Evolutionary conservation across 352 stramenopile species (phyloP).

Genomic region (Aphanomyces stellatus): DNA sequence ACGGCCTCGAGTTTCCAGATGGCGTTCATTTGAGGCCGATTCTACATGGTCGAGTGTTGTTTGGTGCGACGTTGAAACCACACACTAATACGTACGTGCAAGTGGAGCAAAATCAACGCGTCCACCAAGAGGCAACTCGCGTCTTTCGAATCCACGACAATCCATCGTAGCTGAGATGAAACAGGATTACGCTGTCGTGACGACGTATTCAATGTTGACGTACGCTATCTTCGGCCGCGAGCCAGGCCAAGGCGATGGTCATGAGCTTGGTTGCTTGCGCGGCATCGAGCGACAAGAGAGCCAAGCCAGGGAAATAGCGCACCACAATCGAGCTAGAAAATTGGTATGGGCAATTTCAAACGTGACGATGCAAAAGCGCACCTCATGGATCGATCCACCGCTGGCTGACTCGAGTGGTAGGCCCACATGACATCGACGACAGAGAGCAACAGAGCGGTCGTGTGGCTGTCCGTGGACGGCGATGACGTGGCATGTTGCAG

Average conservation of each 20-base stretch:
- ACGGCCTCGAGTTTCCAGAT: not conserved
- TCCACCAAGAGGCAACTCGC: conserved; percentile 31
- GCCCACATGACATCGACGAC: not conserved
- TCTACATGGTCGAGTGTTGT: too few species aligned
- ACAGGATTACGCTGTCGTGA: not conserved
- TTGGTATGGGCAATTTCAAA: not conserved
- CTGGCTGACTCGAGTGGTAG: not conserved
- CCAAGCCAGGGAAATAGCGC: conserved; percentile 31
- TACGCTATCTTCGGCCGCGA: conserved; percentile 46
- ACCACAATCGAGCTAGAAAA: conserved; percentile 32
- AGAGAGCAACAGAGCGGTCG: not conserved
- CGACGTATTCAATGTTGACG: not conserved
- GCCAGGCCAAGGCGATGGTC: conserved; percentile 35
- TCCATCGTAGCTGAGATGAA: conserved; percentile 52
- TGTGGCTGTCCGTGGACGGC: not conserved
- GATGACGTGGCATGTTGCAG: not conserved
- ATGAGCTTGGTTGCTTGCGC: conserved; percentile 12
- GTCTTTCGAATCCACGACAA: conserved; percentile 35
- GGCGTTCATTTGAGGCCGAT: not conserved
- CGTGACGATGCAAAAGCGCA: not conserved
- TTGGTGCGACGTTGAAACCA: not conserved
- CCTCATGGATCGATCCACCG: conserved; percentile 12
- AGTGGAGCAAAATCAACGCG: conserved; percentile 24
- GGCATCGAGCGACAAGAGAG: not conserved
- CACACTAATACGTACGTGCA: not conserved